Base-by-base conservation (phyloP, 208 protist species). In the Porcisia deanei region DNA sequence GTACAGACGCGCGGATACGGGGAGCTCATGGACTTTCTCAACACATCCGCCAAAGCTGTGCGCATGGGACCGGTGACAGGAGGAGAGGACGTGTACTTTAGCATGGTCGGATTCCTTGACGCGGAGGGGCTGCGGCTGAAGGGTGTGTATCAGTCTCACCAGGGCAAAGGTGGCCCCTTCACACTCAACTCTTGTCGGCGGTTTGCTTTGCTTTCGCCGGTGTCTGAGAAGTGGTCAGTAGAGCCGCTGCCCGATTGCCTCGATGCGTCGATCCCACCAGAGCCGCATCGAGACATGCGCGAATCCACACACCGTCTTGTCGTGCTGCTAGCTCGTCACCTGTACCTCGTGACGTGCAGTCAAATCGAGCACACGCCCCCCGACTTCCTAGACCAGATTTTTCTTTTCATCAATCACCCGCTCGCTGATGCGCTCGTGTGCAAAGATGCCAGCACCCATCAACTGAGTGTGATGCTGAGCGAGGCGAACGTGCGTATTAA, bases 271-370 rank as follows among this genome's bases (percentile, higher is more conserved):
- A 85, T 89, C 57, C 84, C 89, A 7, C n/a, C 85, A 10, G 73
- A 81, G 64, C 82, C 80, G 54, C 82, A 88, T 68, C 84, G 82
- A 60, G 81, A 89, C 54, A 76, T 94, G 70, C 53, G 60, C 30
- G 84, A 81, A 30, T 88, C 76, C 52, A 89, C 91, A 77, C 90
- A 93, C 71, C 93, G 93, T n/a, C 93, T 97, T 82, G 83, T 97
- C 54, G 87, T 97, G 25, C 75, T 95, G 9, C 79, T 97, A 57
- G 88, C 91, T 2, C 93, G 91, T 7, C 93, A 97, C 77, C 86
- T 97, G 18, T 95, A 93, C 84, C 88, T 97, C 20, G 83, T 92
- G 64, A 84, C 94, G 14, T 90, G 87, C 78, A 87, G 73, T 77
- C 82, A 87, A 37, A 85, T 82, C 34, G 77, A 87, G 25, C 66